These are phyloP conservation scores for Wickerhamomyces sp. DNA, from an alignment of 1,139 yeast species.

Conservation along the genomic window DNA sequence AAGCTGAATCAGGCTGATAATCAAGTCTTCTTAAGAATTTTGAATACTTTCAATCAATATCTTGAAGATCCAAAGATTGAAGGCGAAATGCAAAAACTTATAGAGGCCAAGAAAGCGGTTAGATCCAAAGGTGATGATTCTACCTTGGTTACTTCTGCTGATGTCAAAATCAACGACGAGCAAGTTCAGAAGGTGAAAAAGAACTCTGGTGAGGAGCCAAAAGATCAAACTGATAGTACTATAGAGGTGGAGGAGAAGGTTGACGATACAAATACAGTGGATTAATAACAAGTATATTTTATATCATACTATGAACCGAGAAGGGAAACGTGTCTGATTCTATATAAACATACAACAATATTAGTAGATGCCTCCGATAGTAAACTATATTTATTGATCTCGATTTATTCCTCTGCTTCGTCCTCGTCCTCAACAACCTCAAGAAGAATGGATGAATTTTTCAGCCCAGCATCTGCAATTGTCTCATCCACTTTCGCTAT, in stretches of 20 bases:
- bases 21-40: slow-evolving; percentile 40
- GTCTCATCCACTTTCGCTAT: slow-evolving; percentile 53
- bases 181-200: background rate
- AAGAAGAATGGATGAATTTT: slow-evolving; percentile 77
- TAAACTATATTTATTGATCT: background rate
- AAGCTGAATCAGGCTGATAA: slow-evolving; percentile 35
- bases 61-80: slow-evolving; percentile 38
- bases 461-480: slow-evolving; percentile 71
- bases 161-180: too few species aligned
- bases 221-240: background rate
- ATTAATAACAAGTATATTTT: too few species aligned
- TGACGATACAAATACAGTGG: too few species aligned
- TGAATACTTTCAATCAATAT: slow-evolving; percentile 45
- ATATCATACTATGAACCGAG: background rate
- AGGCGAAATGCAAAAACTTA: slow-evolving; percentile 33
- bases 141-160: too few species aligned
- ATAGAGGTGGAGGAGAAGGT: background rate
- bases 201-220: background rate
- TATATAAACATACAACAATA: too few species aligned
- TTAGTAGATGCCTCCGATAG: too few species aligned
- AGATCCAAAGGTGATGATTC: slow-evolving; percentile 9
- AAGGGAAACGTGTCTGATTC: background rate
- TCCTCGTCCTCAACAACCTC: slow-evolving; percentile 33
- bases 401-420: background rate
- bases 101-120: slow-evolving; percentile 29